phyloP scores from a whole-genome alignment of 805 yeast genomes.

The Cephaloascus albidus region DNA sequence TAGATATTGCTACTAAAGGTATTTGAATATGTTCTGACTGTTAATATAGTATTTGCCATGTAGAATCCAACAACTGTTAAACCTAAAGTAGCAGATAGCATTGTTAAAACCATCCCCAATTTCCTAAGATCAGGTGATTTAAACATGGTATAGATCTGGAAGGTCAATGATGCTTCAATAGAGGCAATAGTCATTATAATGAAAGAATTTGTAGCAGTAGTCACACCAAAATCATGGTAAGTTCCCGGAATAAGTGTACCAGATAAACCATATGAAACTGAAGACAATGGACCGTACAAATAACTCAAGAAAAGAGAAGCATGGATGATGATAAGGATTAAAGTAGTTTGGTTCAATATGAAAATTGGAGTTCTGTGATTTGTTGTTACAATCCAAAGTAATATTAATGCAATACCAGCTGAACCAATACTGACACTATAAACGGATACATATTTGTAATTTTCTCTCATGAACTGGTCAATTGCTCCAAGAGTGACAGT shows the following conservation, averaged over 20 bases:
- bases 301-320: slow-evolving; percentile 51
- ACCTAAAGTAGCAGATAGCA: slow-evolving; percentile 33
- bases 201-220: slow-evolving; percentile 55
- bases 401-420: slow-evolving; percentile 32
- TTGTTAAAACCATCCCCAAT: slow-evolving; percentile 28
- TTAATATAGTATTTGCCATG: slow-evolving; percentile 38
- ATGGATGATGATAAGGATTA: slow-evolving; percentile 48
- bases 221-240: slow-evolving; percentile 28
- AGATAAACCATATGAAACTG: slow-evolving; percentile 33
- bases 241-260: slow-evolving; percentile 17
- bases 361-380: slow-evolving; percentile 62
- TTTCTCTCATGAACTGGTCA: slow-evolving; percentile 22
- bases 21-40: slow-evolving; percentile 24
- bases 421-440: slow-evolving; percentile 56
- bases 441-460: slow-evolving; percentile 30
- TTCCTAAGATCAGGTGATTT: slow-evolving; percentile 40
- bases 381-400: slow-evolving; percentile 38
- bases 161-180: slow-evolving; percentile 57
- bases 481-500: slow-evolving; percentile 23
- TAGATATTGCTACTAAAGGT: slow-evolving; percentile 3
- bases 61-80: slow-evolving; percentile 50
- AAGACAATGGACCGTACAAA: slow-evolving; percentile 40
- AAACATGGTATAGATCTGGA: slow-evolving; percentile 68
- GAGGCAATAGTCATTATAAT: slow-evolving; percentile 50
- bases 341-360: slow-evolving; percentile 55